Evolutionary conservation across 306 rosid genomes (phyloP).

Genomic region (Quercus berberidifolia): DNA sequence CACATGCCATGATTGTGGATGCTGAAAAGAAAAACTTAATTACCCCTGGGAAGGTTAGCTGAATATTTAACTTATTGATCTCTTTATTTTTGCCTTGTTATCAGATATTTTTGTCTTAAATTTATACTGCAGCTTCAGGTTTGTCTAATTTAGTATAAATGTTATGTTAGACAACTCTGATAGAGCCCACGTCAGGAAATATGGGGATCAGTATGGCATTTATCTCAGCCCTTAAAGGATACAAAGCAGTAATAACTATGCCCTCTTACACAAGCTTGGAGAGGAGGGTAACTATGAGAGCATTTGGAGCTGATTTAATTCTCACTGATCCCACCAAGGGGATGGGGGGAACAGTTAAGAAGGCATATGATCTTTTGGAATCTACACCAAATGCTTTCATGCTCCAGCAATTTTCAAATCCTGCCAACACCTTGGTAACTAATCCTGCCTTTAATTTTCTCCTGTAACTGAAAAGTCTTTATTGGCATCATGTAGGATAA

Average conservation of each 20-base stretch:
- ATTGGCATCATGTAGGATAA: background rate
- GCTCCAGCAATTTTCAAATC: conserved; percentile 89
- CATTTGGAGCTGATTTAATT: conserved; percentile 83
- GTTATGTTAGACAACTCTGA: conserved; percentile 54
- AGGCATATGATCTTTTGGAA: conserved; percentile 79
- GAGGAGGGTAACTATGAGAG: conserved; percentile 80
- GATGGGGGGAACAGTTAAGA: conserved; percentile 80
- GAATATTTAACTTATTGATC: background rate
- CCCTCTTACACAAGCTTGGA: conserved; percentile 79
- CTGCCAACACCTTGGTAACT: conserved; percentile 70
- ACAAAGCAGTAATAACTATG: conserved; percentile 80
- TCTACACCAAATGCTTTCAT: conserved; percentile 72
- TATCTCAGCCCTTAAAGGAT: conserved; percentile 80
- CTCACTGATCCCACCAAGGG: conserved; percentile 84
- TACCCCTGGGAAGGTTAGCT: conserved; percentile 51
- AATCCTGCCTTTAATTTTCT: background rate
- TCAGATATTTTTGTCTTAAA: no score
- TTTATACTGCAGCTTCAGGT: background rate
- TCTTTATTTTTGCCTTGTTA: background rate
- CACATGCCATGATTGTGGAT: conserved; percentile 44
- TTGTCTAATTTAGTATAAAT: background rate
- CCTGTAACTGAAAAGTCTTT: background rate
- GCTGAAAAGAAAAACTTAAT: conserved; percentile 54
- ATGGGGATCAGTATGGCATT: conserved; percentile 93
- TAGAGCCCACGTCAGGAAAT: conserved; percentile 91